These are phyloP conservation scores for Prosopis cineraria DNA, from an alignment of 306 rosid species.

Conservation along the genomic window DNA sequence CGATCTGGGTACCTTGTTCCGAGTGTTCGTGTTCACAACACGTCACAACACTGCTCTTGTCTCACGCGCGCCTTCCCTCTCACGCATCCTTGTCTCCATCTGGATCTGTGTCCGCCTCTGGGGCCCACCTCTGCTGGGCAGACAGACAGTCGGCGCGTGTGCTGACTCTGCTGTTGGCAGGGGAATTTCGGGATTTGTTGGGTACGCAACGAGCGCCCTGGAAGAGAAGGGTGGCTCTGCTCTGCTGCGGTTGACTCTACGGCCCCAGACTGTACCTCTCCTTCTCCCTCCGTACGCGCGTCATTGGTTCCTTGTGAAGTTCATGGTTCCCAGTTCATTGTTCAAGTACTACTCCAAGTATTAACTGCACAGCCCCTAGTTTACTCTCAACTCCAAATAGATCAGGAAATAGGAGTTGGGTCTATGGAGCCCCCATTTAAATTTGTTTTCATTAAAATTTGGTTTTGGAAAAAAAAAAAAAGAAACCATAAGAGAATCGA, in stretches of 20 bases:
- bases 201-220: background rate
- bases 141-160: slow-evolving; percentile 9
- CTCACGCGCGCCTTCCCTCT: background rate
- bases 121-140: background rate
- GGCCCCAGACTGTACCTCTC: background rate
- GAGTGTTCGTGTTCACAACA: background rate
- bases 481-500: too few relatives aligned
- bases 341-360: too few relatives aligned
- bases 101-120: background rate
- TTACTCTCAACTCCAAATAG: too few relatives aligned
- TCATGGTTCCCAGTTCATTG: too few relatives aligned
- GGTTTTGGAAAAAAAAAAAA: too few relatives aligned
- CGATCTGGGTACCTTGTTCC: slow-evolving; percentile 4
- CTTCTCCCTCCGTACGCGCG: background rate
- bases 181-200: background rate
- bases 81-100: background rate
- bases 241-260: background rate
- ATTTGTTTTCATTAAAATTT: too few relatives aligned
- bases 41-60: background rate
- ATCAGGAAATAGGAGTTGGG: too few relatives aligned
- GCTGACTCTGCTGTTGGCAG: background rate
- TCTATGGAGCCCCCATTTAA: too few relatives aligned
- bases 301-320: too few relatives aligned
- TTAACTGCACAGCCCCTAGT: too few relatives aligned
- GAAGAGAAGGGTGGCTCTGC: background rate